These are phyloP conservation scores for Hymenochaete sp. DNA, from an alignment of 1,284 basidiomycete genomes.

Conservation along the genomic window DNA sequence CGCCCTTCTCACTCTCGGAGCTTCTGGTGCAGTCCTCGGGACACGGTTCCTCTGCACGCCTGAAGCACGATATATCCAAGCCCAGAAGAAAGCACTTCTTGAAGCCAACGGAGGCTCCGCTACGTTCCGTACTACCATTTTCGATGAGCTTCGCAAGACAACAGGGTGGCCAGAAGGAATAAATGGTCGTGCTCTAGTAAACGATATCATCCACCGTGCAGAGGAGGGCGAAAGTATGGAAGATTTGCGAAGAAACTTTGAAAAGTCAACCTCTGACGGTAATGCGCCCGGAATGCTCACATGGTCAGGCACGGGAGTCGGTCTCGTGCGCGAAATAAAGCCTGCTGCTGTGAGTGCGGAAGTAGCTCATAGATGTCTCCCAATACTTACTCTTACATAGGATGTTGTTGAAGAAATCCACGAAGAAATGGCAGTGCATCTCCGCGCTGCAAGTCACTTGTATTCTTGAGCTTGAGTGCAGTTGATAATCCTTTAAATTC, in stretches of 20 bases:
- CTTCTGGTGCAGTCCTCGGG: slow-evolving; percentile 56
- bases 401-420: slow-evolving; percentile 44
- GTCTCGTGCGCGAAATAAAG: slow-evolving; percentile 45
- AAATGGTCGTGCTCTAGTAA: slow-evolving; percentile 53
- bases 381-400: slow-evolving; percentile 25
- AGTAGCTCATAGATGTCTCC: not conserved
- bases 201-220: slow-evolving; percentile 49
- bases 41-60: slow-evolving; percentile 64
- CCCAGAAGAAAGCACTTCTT: slow-evolving; percentile 48
- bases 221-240: slow-evolving; percentile 42
- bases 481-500: too few relatives aligned
- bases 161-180: slow-evolving; percentile 60
- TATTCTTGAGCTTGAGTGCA: not conserved
- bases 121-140: slow-evolving; percentile 59
- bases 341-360: slow-evolving; percentile 47
- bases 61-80: slow-evolving; percentile 51
- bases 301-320: slow-evolving; percentile 66
- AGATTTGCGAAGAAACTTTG: slow-evolving; percentile 36
- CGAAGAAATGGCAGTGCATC: slow-evolving; percentile 31
- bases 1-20: slow-evolving; percentile 54
- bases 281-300: slow-evolving; percentile 46
- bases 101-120: slow-evolving; percentile 33
- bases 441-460: slow-evolving; percentile 23
- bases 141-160: slow-evolving; percentile 53
- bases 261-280: slow-evolving; percentile 33